A percentile compares a stretch with the other conserved stretches of the same genome.
phyloP scores from a whole-genome alignment of 192 early-diverging fungal species.

The Rhizophagus sp. region DNA sequence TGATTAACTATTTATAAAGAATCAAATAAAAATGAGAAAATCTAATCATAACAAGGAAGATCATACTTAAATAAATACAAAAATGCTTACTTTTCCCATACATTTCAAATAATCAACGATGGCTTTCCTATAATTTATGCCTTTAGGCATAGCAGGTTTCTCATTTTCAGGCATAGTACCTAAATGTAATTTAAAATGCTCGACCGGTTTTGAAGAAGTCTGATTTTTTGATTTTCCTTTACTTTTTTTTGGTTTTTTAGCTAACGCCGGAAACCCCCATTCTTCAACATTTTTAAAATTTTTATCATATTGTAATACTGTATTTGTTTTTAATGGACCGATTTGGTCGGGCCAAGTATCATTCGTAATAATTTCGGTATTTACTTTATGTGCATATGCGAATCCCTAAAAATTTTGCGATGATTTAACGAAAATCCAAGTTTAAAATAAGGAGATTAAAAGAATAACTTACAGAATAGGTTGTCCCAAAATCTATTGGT shows the following conservation, averaged over 20 bases:
- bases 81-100: background rate
- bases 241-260: background rate
- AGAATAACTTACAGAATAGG: background rate
- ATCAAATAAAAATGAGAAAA: background rate
- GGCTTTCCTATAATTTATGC: background rate
- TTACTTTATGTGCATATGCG: background rate
- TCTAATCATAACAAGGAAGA: background rate
- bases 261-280: slow-evolving; percentile 8
- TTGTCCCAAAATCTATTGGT: background rate
- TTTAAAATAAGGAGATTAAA: background rate
- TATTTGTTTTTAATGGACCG: slow-evolving; percentile 16
- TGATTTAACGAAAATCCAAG: background rate
- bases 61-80: background rate
- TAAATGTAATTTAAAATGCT: slow-evolving; percentile 15
- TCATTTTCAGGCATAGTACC: background rate
- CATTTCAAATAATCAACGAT: slow-evolving; percentile 12
- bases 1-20: slow-evolving; percentile 4
- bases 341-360: background rate
- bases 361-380: slow-evolving; percentile 19
- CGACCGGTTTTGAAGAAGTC: background rate
- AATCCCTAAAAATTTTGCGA: background rate
- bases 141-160: background rate
- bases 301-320: slow-evolving; percentile 20
- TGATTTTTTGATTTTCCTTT: background rate
- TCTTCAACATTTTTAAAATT: slow-evolving; percentile 4